Percentiles rank a stretch among this genome's conserved stretches.
Evolutionary conservation across 805 yeast genomes (phyloP).

Genomic region (Lachancea meyersii): DNA sequence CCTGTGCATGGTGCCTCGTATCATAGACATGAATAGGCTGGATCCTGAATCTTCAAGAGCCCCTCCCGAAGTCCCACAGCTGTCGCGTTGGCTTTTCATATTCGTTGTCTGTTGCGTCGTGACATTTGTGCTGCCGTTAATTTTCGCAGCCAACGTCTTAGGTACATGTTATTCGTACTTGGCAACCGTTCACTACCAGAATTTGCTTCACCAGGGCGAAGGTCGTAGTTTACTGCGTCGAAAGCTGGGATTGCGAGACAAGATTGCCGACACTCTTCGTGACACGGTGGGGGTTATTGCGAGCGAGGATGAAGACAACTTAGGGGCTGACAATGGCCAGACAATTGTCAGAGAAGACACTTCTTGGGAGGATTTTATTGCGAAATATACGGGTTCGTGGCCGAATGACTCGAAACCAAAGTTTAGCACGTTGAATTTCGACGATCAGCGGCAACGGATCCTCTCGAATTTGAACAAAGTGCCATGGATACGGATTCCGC

Average conservation of each 20-base stretch:
- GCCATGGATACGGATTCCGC: slow-evolving; percentile 73
- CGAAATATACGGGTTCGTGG: slow-evolving; percentile 20
- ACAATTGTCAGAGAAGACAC: slow-evolving; percentile 4
- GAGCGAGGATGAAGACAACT: slow-evolving; percentile 15
- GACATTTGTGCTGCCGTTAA: slow-evolving; percentile 21
- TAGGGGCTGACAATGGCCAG: slow-evolving; percentile 10
- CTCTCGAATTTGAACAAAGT: slow-evolving; percentile 52
- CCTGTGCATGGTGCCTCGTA: slow-evolving; percentile 20
- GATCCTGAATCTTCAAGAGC: slow-evolving; percentile 10
- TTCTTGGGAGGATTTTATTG: slow-evolving; percentile 26
- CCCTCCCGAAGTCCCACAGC: slow-evolving; percentile 7
- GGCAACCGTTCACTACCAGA: slow-evolving; percentile 24
- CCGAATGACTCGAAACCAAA: slow-evolving; percentile 14
- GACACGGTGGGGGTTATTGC: slow-evolving; percentile 22
- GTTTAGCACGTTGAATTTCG: slow-evolving; percentile 31
- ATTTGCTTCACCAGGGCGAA: slow-evolving; percentile 19
- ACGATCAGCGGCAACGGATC: slow-evolving; percentile 37
- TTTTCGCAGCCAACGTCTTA: slow-evolving; percentile 21
- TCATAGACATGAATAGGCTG: slow-evolving; percentile 23
- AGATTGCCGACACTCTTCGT: slow-evolving; percentile 19
- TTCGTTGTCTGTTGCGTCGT: slow-evolving; percentile 1
- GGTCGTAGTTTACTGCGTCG: slow-evolving; percentile 19
- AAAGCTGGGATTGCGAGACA: slow-evolving; percentile 22
- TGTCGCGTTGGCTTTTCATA: slow-evolving; percentile 2
- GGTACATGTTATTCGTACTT: slow-evolving; percentile 30